Percentiles rank a stretch among this genome's conserved stretches.
phyloP scores from a whole-genome alignment of 345 rosid genomes.

The Balakata baccata region DNA sequence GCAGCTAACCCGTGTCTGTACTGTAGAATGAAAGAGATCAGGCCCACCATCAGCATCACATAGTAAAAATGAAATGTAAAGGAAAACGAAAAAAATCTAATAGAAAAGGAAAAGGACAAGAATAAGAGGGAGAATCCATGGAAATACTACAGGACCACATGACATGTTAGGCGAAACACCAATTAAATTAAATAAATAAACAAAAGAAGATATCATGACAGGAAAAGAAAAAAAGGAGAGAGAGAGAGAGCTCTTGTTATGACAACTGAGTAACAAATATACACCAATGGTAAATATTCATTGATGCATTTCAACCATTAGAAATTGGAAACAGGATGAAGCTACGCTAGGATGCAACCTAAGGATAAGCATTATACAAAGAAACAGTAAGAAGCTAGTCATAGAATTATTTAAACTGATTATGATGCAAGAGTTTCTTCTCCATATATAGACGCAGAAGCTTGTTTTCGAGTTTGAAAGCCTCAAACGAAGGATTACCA shows the following conservation, averaged over 20 bases:
- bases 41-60: conserved; percentile 2
- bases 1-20: conserved; percentile 35
- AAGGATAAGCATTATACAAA: background rate
- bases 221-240: too few relatives aligned
- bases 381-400: background rate
- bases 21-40: conserved; percentile 1
- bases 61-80: background rate
- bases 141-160: background rate
- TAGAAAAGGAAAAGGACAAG: background rate
- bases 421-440: background rate
- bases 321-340: background rate
- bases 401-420: background rate
- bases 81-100: background rate
- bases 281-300: background rate
- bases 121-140: too few relatives aligned
- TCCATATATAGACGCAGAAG: background rate
- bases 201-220: background rate
- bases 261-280: background rate
- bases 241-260: background rate
- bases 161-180: background rate
- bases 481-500: background rate
- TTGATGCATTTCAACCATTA: background rate
- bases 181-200: background rate
- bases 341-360: too few relatives aligned
- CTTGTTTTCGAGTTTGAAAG: background rate